Evolutionary conservation across 202 grass and related monocot genomes (phyloP).

Genomic region (Eragrostis tef): DNA sequence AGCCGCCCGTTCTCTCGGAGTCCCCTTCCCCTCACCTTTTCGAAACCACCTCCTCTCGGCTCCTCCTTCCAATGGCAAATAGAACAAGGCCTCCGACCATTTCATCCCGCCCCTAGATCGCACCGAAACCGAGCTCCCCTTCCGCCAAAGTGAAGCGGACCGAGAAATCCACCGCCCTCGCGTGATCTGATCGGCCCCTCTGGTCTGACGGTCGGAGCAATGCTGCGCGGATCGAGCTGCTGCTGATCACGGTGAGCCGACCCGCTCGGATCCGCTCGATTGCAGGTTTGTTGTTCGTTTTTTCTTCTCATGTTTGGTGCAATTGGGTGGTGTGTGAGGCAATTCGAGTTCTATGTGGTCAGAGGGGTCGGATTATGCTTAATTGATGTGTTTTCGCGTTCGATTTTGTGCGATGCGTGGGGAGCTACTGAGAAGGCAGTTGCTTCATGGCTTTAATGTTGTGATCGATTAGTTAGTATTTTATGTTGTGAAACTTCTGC

Average conservation of each 20-base stretch:
- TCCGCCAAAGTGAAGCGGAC: slow-evolving; percentile 25
- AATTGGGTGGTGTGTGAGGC: background rate
- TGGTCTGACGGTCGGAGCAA: slow-evolving; percentile 19
- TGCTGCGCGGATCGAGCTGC: slow-evolving; percentile 37
- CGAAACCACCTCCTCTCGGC: slow-evolving; percentile 41
- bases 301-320: background rate
- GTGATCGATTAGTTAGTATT: background rate
- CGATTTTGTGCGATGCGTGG: background rate
- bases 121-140: slow-evolving; percentile 20
- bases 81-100: background rate
- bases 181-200: slow-evolving; percentile 19
- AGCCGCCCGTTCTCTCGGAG: slow-evolving; percentile 13
- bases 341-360: slow-evolving; percentile 39
- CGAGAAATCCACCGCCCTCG: background rate
- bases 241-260: slow-evolving; percentile 49
- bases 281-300: background rate
- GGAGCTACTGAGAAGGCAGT: background rate
- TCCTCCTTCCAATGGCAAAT: background rate
- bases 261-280: slow-evolving; percentile 43
- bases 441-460: background rate
- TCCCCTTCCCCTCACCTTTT: slow-evolving; percentile 26
- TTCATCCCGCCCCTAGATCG: slow-evolving; percentile 41
- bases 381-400: slow-evolving; percentile 3
- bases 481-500: background rate
- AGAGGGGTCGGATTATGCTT: background rate